These are phyloP conservation scores for Glycine tomentella DNA, from an alignment of 306 rosid species.

Conservation along the genomic window DNA sequence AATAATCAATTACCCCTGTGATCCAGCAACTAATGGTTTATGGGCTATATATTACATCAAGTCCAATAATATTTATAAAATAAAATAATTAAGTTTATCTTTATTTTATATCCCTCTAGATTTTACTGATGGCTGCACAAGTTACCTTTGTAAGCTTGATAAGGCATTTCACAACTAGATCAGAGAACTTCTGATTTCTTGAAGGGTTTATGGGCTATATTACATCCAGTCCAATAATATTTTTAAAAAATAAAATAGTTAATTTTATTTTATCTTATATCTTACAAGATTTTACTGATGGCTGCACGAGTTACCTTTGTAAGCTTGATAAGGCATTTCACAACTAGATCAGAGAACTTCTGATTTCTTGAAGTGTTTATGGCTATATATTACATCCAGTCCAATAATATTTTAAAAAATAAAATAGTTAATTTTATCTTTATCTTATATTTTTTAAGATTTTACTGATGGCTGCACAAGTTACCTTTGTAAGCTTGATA, in stretches of 20 bases:
- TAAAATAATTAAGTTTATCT: not conserved
- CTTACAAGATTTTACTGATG: not conserved
- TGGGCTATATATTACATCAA: not conserved
- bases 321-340: conserved; percentile 97
- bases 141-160: conserved; percentile 96
- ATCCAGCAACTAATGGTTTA: conserved; percentile 2
- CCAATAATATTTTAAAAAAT: not conserved
- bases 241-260: not conserved
- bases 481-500: conserved; percentile 98
- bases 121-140: conserved; percentile 1
- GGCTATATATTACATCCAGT: conserved; percentile 13
- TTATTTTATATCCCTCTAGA: not conserved
- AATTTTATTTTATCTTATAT: conserved; percentile 4
- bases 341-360: conserved; percentile 96
- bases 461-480: conserved; percentile 5
- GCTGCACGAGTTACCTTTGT: conserved; percentile 71
- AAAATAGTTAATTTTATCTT: conserved; percentile 7
- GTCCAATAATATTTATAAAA: not conserved
- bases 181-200: conserved; percentile 97
- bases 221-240: conserved; percentile 5
- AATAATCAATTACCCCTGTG: not conserved
- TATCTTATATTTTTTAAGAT: not conserved
- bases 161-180: conserved; percentile 98
- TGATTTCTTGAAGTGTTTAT: conserved; percentile 92
- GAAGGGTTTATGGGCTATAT: too few relatives aligned